These are phyloP conservation scores for Rugonectria rugulosa DNA, from an alignment of 2,329 filamentous ascomycete species.

Conservation along the genomic window DNA sequence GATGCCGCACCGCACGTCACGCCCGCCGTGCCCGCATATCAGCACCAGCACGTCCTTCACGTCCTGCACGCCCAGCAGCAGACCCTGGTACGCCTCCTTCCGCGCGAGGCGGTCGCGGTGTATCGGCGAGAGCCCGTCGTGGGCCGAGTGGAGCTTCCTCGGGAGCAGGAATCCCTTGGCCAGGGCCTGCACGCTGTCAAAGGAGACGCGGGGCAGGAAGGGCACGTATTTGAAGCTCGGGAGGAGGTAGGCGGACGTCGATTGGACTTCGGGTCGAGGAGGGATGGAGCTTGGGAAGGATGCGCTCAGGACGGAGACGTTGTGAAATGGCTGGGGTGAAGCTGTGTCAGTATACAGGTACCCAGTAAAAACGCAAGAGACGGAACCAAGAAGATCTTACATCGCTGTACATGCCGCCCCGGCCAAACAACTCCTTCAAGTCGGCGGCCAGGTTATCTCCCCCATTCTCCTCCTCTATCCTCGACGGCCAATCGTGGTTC, in stretches of 20 bases:
- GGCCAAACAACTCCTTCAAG: constrained; percentile 73
- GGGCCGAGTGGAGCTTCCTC: constrained; percentile 65
- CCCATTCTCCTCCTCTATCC: constrained; percentile 82
- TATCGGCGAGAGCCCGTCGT: constrained; percentile 65
- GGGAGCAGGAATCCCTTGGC: constrained; percentile 74
- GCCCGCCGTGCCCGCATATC: constrained; percentile 85
- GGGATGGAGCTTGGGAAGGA: constrained; percentile 72
- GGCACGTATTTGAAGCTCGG: constrained; percentile 85
- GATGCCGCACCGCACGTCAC: constrained; percentile 84
- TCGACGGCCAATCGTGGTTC: constrained; percentile 79
- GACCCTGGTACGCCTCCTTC: constrained; percentile 60
- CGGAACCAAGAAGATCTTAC: constrained; percentile 52
- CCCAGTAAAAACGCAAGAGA: no score
- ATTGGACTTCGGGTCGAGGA: constrained; percentile 54
- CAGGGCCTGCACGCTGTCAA: constrained; percentile 62
- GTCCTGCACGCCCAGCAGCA: constrained; percentile 65
- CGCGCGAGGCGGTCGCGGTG: constrained; percentile 60
- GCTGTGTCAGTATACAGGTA: not conserved
- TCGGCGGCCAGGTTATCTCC: constrained; percentile 73
- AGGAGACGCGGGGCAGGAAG: constrained; percentile 69
- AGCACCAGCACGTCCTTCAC: constrained; percentile 77
- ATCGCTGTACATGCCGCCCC: constrained; percentile 71
- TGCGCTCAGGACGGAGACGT: constrained; percentile 77
- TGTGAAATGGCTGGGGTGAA: constrained; percentile 76
- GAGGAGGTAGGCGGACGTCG: constrained; percentile 76